phyloP scores from a whole-genome alignment of 257 asterid genomes.

The Verbena officinalis region DNA sequence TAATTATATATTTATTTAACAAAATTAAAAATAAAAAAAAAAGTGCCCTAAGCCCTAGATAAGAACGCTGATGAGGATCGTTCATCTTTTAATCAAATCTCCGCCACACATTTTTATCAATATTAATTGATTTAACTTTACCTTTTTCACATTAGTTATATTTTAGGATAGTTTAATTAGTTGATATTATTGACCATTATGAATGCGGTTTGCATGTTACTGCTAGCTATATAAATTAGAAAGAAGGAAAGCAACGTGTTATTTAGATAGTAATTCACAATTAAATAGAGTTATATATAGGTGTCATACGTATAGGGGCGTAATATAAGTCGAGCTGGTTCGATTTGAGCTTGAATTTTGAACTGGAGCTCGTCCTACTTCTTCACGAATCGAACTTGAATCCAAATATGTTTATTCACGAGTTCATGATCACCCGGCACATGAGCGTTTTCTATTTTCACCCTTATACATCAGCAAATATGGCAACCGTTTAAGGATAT shows the following conservation, averaged over 20 bases:
- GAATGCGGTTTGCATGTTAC: slow-evolving; percentile 29
- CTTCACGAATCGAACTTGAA: too few relatives aligned
- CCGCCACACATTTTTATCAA: background rate
- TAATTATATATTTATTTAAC: background rate
- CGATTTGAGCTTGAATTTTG: too few relatives aligned
- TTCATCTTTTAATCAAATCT: slow-evolving; percentile 27
- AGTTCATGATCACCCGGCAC: too few relatives aligned
- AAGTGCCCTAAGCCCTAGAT: slow-evolving; percentile 15
- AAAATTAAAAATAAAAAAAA: background rate
- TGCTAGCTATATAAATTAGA: background rate
- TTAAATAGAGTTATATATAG: background rate
- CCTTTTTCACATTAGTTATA: too few relatives aligned
- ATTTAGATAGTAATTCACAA: background rate
- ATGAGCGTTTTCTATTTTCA: too few relatives aligned
- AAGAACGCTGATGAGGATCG: slow-evolving; percentile 34
- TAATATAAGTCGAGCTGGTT: too few relatives aligned
- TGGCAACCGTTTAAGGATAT: too few relatives aligned
- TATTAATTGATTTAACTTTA: background rate
- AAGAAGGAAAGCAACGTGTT: background rate
- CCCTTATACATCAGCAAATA: too few relatives aligned
- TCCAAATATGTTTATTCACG: too few relatives aligned
- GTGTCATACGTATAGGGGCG: too few relatives aligned
- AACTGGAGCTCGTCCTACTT: too few relatives aligned
- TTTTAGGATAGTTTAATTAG: background rate
- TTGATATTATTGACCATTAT: slow-evolving; percentile 22